Base-by-base conservation (phyloP, 805 yeast species). In the Cyberlindnera amylophila region DNA sequence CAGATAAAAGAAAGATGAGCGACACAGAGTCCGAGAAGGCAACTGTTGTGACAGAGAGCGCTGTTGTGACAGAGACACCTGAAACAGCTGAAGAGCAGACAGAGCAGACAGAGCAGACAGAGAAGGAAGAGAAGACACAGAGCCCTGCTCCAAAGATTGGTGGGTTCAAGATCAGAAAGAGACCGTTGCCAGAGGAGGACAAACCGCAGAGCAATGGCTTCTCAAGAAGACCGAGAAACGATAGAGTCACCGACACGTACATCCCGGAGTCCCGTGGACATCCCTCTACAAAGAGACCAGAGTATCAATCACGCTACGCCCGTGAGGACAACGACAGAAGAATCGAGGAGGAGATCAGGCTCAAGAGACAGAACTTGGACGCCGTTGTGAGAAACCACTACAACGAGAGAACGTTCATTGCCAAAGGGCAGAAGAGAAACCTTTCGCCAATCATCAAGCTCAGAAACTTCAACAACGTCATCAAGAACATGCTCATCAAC, bases 401-500 rank as follows among this genome's bases (percentile, higher is more conserved):
- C 62, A 93, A 93, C 63, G 84, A 85, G 51, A 75, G 95, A 55
- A 82, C 96, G 0, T 75, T 77, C 50, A 77, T 78, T 45, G 74
- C 91, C 2, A 80, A 81, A 48, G 66, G 65, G 21, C 75, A 74
- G 42, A 72, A 74, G 35, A 74, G 99, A 52, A 71, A 80, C 15
- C 68, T 77, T 28, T 88, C 97, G 0, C 90, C 93, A 10, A 91
- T 93, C 58, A 81, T 84, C 64, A 85, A 86, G 54, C 69, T 93
- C 49, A 74, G 97, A 47, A 82, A 85, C 53, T 93, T 89, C 74
- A 93, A 93, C 63, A 93, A 93, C 61, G 86, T 90, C 46, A 83
- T 93, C 55, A 93, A 93, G 59, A 86, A 87, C 59, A 86, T 89
- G 57, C 66, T 91, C 8, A 80, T 93, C 41, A 82, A 83, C 42